These are phyloP conservation scores for Candida ulmi DNA, from an alignment of 805 yeast species.

Conservation along the genomic window DNA sequence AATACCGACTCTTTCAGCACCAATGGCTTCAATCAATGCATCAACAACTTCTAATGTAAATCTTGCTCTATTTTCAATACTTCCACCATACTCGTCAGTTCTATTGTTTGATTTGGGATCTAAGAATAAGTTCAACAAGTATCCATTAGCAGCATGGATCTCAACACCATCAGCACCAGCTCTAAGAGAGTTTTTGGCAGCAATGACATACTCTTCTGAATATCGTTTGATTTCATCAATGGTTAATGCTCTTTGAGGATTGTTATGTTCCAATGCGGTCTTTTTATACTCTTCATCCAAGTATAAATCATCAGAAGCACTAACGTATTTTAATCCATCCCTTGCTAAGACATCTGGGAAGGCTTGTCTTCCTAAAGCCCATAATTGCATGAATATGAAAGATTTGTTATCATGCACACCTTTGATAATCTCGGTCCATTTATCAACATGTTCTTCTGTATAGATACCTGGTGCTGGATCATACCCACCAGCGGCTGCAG, in stretches of 20 bases:
- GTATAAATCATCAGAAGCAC: conserved; percentile 33
- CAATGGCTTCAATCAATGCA: conserved; percentile 44
- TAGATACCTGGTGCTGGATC: conserved; percentile 43
- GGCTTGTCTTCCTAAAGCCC: conserved; percentile 17
- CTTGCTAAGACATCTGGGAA: conserved; percentile 1
- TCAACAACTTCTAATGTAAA: conserved; percentile 43
- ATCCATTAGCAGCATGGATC: conserved; percentile 35
- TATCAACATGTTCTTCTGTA: conserved; percentile 37
- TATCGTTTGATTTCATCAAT: conserved; percentile 25
- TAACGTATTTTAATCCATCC: conserved; percentile 26
- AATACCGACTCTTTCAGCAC: conserved; percentile 42
- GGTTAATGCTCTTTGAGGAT: conserved; percentile 23
- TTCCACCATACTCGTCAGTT: conserved; percentile 36
- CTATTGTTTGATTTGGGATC: conserved; percentile 27
- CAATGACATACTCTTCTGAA: conserved; percentile 20
- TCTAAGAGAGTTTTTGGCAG: conserved; percentile 29
- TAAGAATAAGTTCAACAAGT: conserved; percentile 32
- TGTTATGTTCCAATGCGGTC: conserved; percentile 27
- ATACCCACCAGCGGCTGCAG: conserved; percentile 36
- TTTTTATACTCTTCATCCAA: conserved; percentile 26
- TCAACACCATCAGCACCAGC: conserved; percentile 36
- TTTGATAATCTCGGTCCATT: conserved; percentile 43
- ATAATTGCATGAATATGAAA: conserved; percentile 40
- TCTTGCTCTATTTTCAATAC: conserved; percentile 37
- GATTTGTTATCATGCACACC: conserved; percentile 45